Evolutionary conservation across 306 rosid genomes (phyloP).

Genomic region (Heteromeles arbutifolia): DNA sequence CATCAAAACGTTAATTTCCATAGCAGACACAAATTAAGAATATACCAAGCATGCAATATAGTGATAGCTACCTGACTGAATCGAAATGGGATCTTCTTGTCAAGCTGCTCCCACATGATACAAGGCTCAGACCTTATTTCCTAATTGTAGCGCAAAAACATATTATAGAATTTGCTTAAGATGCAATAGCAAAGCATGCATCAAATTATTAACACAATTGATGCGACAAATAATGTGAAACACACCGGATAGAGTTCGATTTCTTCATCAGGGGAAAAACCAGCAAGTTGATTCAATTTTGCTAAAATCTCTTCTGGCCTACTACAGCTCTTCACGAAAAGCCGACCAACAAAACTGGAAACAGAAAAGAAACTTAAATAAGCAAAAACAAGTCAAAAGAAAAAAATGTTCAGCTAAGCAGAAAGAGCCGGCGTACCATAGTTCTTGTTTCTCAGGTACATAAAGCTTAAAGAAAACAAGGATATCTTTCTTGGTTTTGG

Average conservation of each 20-base stretch:
- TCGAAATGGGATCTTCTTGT: slow-evolving; percentile 50
- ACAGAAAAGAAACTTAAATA: background rate
- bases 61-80: slow-evolving; percentile 50
- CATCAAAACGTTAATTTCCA: background rate
- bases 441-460: slow-evolving; percentile 50
- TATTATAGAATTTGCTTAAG: background rate
- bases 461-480: background rate
- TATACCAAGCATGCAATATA: background rate
- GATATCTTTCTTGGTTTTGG: background rate
- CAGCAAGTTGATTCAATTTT: slow-evolving; percentile 71
- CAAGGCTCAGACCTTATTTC: slow-evolving; percentile 74
- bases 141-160: slow-evolving; percentile 26
- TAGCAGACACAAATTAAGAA: too few species aligned
- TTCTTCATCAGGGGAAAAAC: slow-evolving; percentile 63
- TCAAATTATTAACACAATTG: background rate
- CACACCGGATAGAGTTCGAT: slow-evolving; percentile 78
- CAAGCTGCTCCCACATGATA: slow-evolving; percentile 72
- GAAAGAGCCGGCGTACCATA: slow-evolving; percentile 43
- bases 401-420: background rate
- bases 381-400: background rate
- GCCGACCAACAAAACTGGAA: slow-evolving; percentile 72
- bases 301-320: slow-evolving; percentile 65
- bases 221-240: background rate
- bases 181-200: background rate
- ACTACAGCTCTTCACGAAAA: slow-evolving; percentile 50